Evolutionary conservation across 1,284 basidiomycete species (phyloP).

Genomic region (Quambalaria eucalypti): DNA sequence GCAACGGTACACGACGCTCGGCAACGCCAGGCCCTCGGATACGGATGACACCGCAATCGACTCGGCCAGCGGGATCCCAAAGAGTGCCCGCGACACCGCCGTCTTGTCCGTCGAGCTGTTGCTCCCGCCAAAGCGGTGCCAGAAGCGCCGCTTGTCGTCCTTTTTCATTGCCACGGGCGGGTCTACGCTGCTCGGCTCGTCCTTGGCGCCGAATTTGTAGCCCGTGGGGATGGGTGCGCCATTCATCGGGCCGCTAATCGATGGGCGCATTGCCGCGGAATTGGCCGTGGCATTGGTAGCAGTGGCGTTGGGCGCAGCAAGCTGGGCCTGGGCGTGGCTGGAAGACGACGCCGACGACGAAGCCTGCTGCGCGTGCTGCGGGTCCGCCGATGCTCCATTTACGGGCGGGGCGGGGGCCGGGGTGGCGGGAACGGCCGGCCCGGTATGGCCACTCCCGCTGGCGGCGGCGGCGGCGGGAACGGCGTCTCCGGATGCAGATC

Average conservation of each 20-base stretch:
- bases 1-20: conserved; percentile 86
- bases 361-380: too few relatives aligned
- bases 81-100: conserved; percentile 53
- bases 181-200: conserved; percentile 8
- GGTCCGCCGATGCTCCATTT: too few relatives aligned
- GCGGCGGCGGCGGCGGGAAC: neutral
- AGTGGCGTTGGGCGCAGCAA: neutral
- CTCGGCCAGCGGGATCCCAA: conserved; percentile 78
- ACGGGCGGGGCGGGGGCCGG: too few relatives aligned
- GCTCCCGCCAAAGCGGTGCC: conserved; percentile 26
- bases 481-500: neutral
- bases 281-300: neutral
- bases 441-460: neutral
- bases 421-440: neutral
- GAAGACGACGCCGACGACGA: neutral
- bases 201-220: conserved; percentile 61
- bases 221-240: conserved; percentile 76
- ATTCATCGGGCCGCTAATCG: conserved; percentile 81
- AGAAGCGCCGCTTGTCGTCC: conserved; percentile 44
- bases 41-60: conserved; percentile 80
- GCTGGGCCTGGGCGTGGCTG: neutral
- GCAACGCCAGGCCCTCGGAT: conserved; percentile 57
- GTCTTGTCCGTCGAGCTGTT: conserved; percentile 10
- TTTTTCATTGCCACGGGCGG: neutral
- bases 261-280: conserved; percentile 49